Conservation (phyloP, 257 asterid genomes). For the Plantago major region DNA sequence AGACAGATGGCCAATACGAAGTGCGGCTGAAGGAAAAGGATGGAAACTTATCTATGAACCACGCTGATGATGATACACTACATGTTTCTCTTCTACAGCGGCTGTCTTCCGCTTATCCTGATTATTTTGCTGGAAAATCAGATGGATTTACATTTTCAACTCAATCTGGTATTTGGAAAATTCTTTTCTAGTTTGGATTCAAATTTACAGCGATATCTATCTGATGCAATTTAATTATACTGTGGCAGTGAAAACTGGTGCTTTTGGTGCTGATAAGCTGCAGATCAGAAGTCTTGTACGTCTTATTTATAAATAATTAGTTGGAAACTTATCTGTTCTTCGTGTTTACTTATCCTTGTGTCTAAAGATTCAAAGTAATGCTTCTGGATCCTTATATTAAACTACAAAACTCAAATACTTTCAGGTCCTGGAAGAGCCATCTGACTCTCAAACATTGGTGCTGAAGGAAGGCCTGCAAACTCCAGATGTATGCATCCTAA, state of each 20-base stretch:
- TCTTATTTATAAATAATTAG: background rate
- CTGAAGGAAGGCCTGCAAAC: slow-evolving; percentile 66
- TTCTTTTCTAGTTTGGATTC: background rate
- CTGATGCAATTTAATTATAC: background rate
- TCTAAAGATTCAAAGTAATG: background rate
- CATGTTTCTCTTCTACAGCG: slow-evolving; percentile 66
- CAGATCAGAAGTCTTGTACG: slow-evolving; percentile 11
- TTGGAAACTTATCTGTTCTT: background rate
- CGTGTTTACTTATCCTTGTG: background rate
- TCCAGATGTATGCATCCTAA: slow-evolving; percentile 54
- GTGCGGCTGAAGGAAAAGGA: slow-evolving; percentile 52
- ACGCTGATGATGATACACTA: slow-evolving; percentile 43
- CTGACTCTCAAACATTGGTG: slow-evolving; percentile 45
- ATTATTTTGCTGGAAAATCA: slow-evolving; percentile 52
- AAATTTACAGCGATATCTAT: background rate
- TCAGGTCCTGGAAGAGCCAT: slow-evolving; percentile 68
- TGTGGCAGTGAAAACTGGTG: background rate
- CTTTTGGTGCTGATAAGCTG: slow-evolving; percentile 9
- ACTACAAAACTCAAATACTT: slow-evolving; percentile 2
- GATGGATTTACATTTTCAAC: slow-evolving; percentile 76
- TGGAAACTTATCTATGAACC: slow-evolving; percentile 33
- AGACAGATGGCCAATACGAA: slow-evolving; percentile 50
- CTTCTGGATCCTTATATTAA: background rate
- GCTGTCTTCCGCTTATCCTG: slow-evolving; percentile 57
- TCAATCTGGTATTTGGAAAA: slow-evolving; percentile 48